Base-by-base conservation (phyloP, 345 rosid genomes). In the Salix koriyanagi region DNA sequence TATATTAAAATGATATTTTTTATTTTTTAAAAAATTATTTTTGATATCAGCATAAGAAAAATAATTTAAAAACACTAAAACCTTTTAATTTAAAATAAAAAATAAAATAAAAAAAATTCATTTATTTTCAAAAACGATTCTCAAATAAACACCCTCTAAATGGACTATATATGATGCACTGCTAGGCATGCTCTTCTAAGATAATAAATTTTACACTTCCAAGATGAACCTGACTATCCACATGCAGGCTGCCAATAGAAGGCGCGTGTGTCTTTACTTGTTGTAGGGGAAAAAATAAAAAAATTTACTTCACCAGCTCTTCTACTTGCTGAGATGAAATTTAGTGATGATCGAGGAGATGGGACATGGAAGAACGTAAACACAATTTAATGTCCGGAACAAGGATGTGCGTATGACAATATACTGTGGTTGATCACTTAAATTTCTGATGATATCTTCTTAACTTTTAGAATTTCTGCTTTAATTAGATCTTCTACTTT, bases 401-500 rank as follows among this genome's bases (percentile, higher is more conserved):
- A 7, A 2, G 11, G 62, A 56, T 56, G 25, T 21, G 21, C 7
- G 4, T 54, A 10, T 58, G 23, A 1, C 62, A n/a, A 26, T n/a
- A 58, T 3, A n/a, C 14, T 32, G 4, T 32, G 34, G 34, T 32
- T 32, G 34, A 32, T 32, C 34, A 32, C 34, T 32, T 32, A 4
- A 32, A 32, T 32, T 32, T 32, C 34, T 32, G 62, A 25, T 34
- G 62, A 25, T 58, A n/a, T 52, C 67, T 2, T 56, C 54, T 32
- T 60, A 67, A 30, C 77, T 83, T 80, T 67, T 50, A 78, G 56
- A 54, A 69, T 72, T 44, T 39, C 62, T 58, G 67, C 54, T 77
- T 72, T 36, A 73, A 37, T 39, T 58, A 32, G 76, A 75, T 69
- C 46, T 72, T 77, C 69, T 65, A 77, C 66, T 76, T 75, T 74